Base-by-base conservation (phyloP, 352 stramenopile species). In the Globisporangium abappressorium region DNA sequence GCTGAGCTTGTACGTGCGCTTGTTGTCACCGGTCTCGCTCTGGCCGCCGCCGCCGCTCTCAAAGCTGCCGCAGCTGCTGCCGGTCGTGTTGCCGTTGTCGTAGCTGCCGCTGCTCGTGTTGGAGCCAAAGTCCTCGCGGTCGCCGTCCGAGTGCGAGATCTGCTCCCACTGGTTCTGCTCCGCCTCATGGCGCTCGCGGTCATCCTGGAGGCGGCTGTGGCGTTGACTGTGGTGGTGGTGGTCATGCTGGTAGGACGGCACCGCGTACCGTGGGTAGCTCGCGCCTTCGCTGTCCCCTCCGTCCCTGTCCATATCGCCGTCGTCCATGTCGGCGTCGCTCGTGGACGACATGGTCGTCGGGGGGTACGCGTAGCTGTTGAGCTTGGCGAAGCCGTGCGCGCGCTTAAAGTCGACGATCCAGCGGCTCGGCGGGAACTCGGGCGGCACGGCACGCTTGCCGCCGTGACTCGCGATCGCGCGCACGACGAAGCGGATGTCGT, bases 401-500 rank as follows among this genome's bases (percentile, higher is more conserved):
- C 76, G 80, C 69, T 82, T 81, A 58, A 89, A 89, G 43, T 74
- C 64, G 26, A 73, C 63, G 68, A 89, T 74, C 80, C 80, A 89
- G 46, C 69, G 70, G 11, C 65, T 79, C 43, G 76, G 73, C 0
- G 78, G 80, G 47, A 89, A 89, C 66, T 86, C 80, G 38, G 73
- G 54, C 20, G 78, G 76, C 38, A 89, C 61, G 4, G 56, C 7
- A 30, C 68, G 70, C 24, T 67, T 60, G 43, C 77, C 78, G 22
- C 68, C 68, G 9, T 79, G 70, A 61, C 76, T 84, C 47, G 78
- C 76, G 46, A 89, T 75, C 2, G 72, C 58, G 43, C 80, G 80
- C 43, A 83, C 78, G 2, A 79, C 76, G 15, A 76, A 72, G 30
- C 78, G 78, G 22, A 89, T 69, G 66, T 86, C 79, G 51, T 88